Evolutionary conservation across 129 eudicot genomes (phyloP), one percentile per base, ranked within the genome.

Genomic region (Dittrichia graveolens): DNA sequence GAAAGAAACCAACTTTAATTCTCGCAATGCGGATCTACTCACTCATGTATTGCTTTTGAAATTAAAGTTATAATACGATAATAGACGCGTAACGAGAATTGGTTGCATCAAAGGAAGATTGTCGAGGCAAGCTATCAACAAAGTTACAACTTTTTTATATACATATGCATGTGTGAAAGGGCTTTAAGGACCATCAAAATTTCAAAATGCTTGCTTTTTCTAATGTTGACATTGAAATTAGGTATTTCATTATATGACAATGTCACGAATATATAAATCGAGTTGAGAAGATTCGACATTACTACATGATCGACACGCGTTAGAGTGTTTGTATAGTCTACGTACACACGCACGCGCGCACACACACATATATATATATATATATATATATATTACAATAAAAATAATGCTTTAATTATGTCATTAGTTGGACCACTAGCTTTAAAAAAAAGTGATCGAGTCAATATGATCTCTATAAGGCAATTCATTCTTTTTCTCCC

Each of bases 101-200:
- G 57, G 80, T 13, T 67, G 11, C 68, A 67, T 53, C 18, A n/a
- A 76, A 57, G 69, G 61, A 76, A 61, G 35, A 50, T 45, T 57
- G 69, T 56, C 24, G 59, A 24, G 60, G 7, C 42, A 35, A 24
- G 31, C 31, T 59, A 59, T 48, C 38, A 35, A 72, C 35, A 59
- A 67, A 35, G 46, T 61, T 18, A 41, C 54, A 10, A 46, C 68
- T 40, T 53, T 61, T 60, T 4, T 54, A 42, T n/a, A n/a, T 24
- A 24, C 2, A 24, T 35, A 34, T 55, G 39, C 61, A 66, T 45
- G 74, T 57, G 68, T 61, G 2, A 45, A 76, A 67, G 19, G 31
- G 54, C 48, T 2, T 52, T 67, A 56, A 8, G 62, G 15, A 67
- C 7, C 14, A 3, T 5, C 13, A 46, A 44, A 6, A 35, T 3